Conservation (phyloP, 2,329 filamentous ascomycete genomes). For the Colletotrichum endophyticum region DNA sequence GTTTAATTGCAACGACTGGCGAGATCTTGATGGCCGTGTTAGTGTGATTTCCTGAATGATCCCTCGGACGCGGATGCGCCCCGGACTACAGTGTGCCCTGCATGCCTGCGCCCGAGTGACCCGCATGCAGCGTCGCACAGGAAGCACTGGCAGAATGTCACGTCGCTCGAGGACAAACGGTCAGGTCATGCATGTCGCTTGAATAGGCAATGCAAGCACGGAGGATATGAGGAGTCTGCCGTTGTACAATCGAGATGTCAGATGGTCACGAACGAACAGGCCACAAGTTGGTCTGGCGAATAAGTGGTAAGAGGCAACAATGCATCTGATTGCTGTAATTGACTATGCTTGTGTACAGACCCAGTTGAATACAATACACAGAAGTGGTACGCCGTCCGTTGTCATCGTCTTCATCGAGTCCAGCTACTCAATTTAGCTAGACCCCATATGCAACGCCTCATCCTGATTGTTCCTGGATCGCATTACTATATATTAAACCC, state of each 20-base stretch:
- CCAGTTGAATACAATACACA: neutral
- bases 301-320: neutral
- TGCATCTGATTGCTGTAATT: neutral
- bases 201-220: neutral
- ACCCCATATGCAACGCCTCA: slow-evolving; percentile 11
- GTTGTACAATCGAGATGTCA: neutral
- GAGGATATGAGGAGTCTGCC: neutral
- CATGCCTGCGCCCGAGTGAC: neutral
- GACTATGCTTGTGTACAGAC: slow-evolving; percentile 3
- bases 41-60: neutral
- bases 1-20: neutral
- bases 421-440: slow-evolving; percentile 4
- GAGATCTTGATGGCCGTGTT: neutral
- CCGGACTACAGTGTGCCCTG: neutral
- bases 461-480: slow-evolving; percentile 16
- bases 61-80: neutral
- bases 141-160: neutral
- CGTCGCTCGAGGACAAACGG: neutral
- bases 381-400: neutral
- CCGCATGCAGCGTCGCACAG: neutral
- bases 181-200: slow-evolving; percentile 1
- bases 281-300: neutral
- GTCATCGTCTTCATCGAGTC: neutral
- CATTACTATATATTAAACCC: slow-evolving; percentile 20
- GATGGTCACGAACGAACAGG: neutral